Evolutionary conservation across 345 rosid genomes (phyloP), one percentile per base, ranked within the genome.

Genomic region (Salix brachista): DNA sequence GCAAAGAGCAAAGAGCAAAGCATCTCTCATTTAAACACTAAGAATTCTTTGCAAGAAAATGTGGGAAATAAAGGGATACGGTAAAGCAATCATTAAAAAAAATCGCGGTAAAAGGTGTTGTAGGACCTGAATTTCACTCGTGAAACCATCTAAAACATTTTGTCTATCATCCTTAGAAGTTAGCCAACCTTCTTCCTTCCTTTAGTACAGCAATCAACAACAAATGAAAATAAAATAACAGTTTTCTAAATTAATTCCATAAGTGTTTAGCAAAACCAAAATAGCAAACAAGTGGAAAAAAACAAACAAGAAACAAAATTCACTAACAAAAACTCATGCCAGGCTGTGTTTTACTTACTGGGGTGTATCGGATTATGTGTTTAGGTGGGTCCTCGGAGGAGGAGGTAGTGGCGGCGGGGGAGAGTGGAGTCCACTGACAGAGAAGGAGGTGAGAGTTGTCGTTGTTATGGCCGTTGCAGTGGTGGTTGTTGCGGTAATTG

Each of bases 361-460:
- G 98, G 77, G 98, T 88, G 76, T 96, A 96, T 58, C 98, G 91
- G 84, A 89, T 91, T 85, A 87, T 87, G 75, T 94, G 90, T 67
- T 80, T 87, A 5, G 91, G 91, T 30, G 94, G 91, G 85, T 89
- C 92, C 71, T 91, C 94, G 5, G 79, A 30, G 65, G 81, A 25
- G 37, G 81, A 14, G 28, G 84, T 78, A 65, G 80, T 77, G 30
- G 84, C 78, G 71, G 79, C 78, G 77, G 84, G 52, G 34, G 95
- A 32, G 79, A 95, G 87, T 41, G 98, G 99, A 69, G 98, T 93
- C 99, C 99, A 96, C 78, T 90, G 89, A 69, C 93, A 91, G 81
- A 96, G 99, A 70, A 92, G 81, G 73, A 96, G 94, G 73, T 84
- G 88, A 71, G 88, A 80, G 19, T 48, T 81, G 82, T 62, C 77